Conservation (phyloP, 2,329 filamentous ascomycete species). For the Alternaria viburni region DNA sequence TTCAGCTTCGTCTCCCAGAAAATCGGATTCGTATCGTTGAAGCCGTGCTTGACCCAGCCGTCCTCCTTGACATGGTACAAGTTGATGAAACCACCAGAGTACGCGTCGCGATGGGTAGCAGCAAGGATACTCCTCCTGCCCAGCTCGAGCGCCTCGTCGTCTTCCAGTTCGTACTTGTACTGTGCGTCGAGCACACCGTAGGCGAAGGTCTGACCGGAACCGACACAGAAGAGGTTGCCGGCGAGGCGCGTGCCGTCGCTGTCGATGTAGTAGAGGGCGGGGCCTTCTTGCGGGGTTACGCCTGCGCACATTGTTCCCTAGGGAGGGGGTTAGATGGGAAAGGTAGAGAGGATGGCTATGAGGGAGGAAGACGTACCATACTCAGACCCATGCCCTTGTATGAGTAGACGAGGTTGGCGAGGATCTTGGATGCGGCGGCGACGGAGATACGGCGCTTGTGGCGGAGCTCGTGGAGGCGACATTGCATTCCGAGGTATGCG, state of each 20-base stretch:
- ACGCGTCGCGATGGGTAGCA: slow-evolving; percentile 97
- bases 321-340: slow-evolving; percentile 10
- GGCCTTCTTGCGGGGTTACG: slow-evolving; percentile 92
- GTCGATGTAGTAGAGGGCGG: slow-evolving; percentile 98
- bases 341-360: not conserved
- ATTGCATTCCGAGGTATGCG: slow-evolving; percentile 98
- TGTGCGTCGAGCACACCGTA: slow-evolving; percentile 97
- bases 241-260: slow-evolving; percentile 90
- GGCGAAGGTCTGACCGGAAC: slow-evolving; percentile 96
- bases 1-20: slow-evolving; percentile 99
- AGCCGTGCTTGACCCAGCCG: slow-evolving; percentile 98
- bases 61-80: slow-evolving; percentile 99
- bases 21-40: slow-evolving; percentile 97
- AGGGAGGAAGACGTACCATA: slow-evolving; percentile 64
- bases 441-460: slow-evolving; percentile 99
- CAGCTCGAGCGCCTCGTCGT: slow-evolving; percentile 88
- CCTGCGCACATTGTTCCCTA: slow-evolving; percentile 96
- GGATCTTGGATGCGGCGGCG: slow-evolving; percentile 95
- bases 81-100: slow-evolving; percentile 98
- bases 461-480: slow-evolving; percentile 96
- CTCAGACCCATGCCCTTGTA: slow-evolving; percentile 99
- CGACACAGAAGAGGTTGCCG: slow-evolving; percentile 97
- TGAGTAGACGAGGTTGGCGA: slow-evolving; percentile 95
- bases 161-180: slow-evolving; percentile 87
- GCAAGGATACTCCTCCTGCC: slow-evolving; percentile 92